Base-by-base conservation (phyloP, 257 asterid genomes). In the Ilex aquifolium region DNA sequence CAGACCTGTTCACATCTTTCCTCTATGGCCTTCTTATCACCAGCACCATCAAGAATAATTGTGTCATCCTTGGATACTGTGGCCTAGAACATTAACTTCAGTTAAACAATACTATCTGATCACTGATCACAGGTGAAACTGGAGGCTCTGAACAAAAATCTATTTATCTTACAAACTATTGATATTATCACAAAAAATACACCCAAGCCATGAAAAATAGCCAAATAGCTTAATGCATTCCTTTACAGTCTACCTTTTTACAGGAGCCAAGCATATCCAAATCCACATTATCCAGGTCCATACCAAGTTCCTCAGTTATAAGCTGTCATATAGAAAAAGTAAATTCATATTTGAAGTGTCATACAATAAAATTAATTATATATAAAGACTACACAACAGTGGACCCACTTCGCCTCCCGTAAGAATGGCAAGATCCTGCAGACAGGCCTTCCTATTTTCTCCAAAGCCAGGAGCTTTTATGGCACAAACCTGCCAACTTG, bases 381-480 rank as follows among this genome's bases (percentile, higher is more conserved):
- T 8, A 32, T 16, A 31, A 21, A 44, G 55, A 39, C 8, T 31
- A 3, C 6, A 57, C 16, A 32, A 44, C 29, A 53, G 17, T 21
- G 10, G 16, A 56, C 76, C 70, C 72, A 79, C 98, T 76, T 91
- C 92, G 74, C 95, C 98, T 54, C 98, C 96, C 3, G 95, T 88
- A 63, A 91, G 68, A 68, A 72, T 85, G 53, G 98, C 95, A 64
- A 91, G 95, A 80, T 91, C 98, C 68, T 86, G 91, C 73, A 91
- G 67, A 57, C 54, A 60, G 1, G 98, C 76, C 73, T 86, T 91
- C 75, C 98, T 83, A 81, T 86, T 91, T 65, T 91, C 95, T 63
- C 98, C 98, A 60, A 91, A 88, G 7, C 98, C 98, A 3, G 98
- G 96, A 36, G 96, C 96, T 82, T 91, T 91, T 10, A 91, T 80